A percentile compares a stretch with the other conserved stretches of the same genome.
Evolutionary conservation across 2,329 filamentous ascomycete genomes (phyloP).

Genomic region (Pseudocercospora fijiensis): DNA sequence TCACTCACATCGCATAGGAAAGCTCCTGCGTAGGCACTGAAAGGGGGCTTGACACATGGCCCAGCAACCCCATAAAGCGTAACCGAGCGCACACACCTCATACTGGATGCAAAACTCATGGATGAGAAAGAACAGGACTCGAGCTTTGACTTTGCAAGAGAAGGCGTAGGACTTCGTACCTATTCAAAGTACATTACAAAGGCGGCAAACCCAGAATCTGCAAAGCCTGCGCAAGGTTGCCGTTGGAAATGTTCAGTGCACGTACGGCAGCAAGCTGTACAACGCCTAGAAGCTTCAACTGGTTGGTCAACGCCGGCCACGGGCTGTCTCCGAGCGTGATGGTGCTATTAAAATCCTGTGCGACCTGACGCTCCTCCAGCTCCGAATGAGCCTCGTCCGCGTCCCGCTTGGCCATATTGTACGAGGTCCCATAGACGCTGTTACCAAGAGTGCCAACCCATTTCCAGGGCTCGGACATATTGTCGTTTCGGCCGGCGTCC

Average conservation of each 20-base stretch:
- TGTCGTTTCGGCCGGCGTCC: conserved; percentile 27
- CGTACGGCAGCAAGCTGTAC: conserved; percentile 18
- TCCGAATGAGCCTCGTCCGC: conserved; percentile 5
- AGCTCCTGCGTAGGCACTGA: too few species aligned
- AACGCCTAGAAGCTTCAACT: conserved; percentile 14
- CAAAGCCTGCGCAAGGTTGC: conserved; percentile 16
- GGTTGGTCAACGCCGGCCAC: conserved; percentile 24
- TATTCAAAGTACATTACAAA: neutral
- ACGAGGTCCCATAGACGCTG: conserved; percentile 17
- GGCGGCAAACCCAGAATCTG: conserved; percentile 11
- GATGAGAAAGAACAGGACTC: neutral
- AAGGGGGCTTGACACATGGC: too few species aligned
- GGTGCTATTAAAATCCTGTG: conserved; percentile 13
- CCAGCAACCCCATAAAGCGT: too few species aligned
- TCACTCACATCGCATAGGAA: neutral
- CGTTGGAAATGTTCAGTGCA: conserved; percentile 25
- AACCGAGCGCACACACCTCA: neutral
- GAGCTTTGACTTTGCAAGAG: neutral
- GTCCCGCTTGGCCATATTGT: conserved; percentile 11
- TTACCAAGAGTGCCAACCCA: conserved; percentile 25
- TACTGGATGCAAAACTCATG: neutral
- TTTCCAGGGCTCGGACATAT: conserved; percentile 20
- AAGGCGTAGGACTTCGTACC: neutral
- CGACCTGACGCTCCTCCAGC: conserved; percentile 6
- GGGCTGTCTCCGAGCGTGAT: conserved; percentile 21